Evolutionary conservation across 2,329 filamentous ascomycete species (phyloP).

Genomic region (Phialemoniopsis sp.): DNA sequence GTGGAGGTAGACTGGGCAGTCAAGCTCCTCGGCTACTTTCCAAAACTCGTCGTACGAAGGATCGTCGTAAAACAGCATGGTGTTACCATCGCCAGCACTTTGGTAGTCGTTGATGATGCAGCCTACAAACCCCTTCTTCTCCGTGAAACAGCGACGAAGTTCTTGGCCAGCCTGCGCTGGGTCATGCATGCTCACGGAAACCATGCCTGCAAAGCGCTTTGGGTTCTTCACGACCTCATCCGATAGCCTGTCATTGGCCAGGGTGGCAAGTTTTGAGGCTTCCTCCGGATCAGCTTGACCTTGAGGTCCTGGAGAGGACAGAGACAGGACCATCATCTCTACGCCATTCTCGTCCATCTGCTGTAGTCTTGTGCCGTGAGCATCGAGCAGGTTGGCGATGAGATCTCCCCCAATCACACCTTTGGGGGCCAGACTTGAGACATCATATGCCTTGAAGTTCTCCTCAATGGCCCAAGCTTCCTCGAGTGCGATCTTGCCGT

Average conservation of each 20-base stretch:
- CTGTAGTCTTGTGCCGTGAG: conserved; percentile 12
- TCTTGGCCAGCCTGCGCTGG: conserved; percentile 25
- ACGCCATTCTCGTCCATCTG: conserved; percentile 17
- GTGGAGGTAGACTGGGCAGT: conserved; percentile 48
- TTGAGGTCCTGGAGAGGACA: conserved; percentile 13
- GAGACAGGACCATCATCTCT: conserved; percentile 15
- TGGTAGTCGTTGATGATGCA: conserved; percentile 20
- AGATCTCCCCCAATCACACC: conserved; percentile 14
- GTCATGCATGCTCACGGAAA: conserved; percentile 14
- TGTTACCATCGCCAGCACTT: conserved; percentile 11
- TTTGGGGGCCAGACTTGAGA: conserved; percentile 12
- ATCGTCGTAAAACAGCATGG: conserved; percentile 22
- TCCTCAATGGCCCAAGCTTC: conserved; percentile 16
- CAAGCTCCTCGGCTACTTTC: conserved; percentile 32
- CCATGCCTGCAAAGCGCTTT: conserved; percentile 11
- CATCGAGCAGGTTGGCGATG: conserved; percentile 13
- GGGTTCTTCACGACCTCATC: conserved; percentile 11
- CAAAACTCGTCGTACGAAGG: conserved; percentile 20
- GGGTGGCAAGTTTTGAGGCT: conserved; percentile 10
- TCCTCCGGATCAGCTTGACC: conserved; percentile 9
- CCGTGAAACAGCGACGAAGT: conserved; percentile 45
- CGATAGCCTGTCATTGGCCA: conserved; percentile 13
- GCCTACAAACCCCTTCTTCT: conserved; percentile 40
- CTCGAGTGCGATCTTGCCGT: conserved; percentile 14
- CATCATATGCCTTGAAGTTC: conserved; percentile 13